Evolutionary conservation across 2,329 filamentous ascomycete species (phyloP), one percentile per base, ranked within the genome.

Genomic region (Didymella pinodella): DNA sequence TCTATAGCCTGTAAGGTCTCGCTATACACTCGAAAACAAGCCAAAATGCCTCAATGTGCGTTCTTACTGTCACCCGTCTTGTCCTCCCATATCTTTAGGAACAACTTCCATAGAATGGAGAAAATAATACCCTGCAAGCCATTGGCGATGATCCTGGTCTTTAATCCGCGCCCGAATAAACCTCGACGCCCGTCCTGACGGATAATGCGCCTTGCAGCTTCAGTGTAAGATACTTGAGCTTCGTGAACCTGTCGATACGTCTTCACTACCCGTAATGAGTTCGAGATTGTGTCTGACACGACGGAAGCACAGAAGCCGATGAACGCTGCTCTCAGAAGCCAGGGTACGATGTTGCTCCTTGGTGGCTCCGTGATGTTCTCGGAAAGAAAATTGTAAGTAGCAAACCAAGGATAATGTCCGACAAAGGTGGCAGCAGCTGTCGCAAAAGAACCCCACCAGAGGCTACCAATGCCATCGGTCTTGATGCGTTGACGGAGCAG

Each of bases 391-490:
- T 72, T 72, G 49, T 72, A 73, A 0, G 61, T 65, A 1, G 69
- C 69, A 38, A 73, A 73, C 70, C 70, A 73, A 7, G 70, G 70
- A 48, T 73, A 73, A 18, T 73, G 69, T 5, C 70, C 70, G 0
- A 72, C 68, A 31, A 73, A 73, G 0, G 70, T 73, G 2, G 70
- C 70, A 25, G 70, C 70, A 8, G 70, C 70, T 6, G 70, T 73
- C 2, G 69, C 70, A 29, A 71, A 69, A n/a, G 69, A 63, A 14
- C 70, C 70, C 70, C 70, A 73, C 70, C 70, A 73, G 4, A 73
- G 62, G 51, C 67, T 70, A 0, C 68, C 66, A 16, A 73, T 54
- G 0, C 70, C 70, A 34, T 73, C 62, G 1, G 64, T 67, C 12
- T 61, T 65, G 25, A 73, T 65, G 11, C 70, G 70, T n/a, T 67